Base-by-base conservation (phyloP, 179 eudicot species). In the Sideroxylon spinosum region DNA sequence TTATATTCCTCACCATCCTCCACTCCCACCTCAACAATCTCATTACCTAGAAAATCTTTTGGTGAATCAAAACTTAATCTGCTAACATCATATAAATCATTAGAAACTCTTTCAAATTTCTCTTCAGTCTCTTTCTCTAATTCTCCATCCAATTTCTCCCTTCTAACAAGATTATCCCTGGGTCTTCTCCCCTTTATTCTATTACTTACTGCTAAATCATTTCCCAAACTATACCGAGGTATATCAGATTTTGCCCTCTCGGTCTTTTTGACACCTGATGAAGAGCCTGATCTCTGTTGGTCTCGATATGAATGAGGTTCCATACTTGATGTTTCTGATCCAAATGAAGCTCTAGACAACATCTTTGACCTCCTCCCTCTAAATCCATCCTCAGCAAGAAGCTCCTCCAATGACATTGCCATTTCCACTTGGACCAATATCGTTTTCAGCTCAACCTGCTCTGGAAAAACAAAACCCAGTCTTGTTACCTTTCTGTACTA, bases 331-430 rank as follows among this genome's bases (percentile, higher is more conserved):
- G 81, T 46, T 20, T 75, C 78, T 4, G 82, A 71, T 26, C 76
- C 76, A 44, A 69, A 76, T 70, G 86, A 84, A 73, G 65, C 28
- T 74, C 81, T 81, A 9, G 70, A n/a, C 67, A 72, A 73, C 49
- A 69, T 55, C 64, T 82, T 88, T 19, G 80, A 62, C 52, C 66
- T 84, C 56, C 81, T 79, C 79, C 83, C 67, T 63, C 67, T 88
- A 62, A 88, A 88, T 6, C 91, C 91, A 76, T 88, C 91, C 74
- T 81, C 62, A 9, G 86, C 85, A 57, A 88, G 85, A 73, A 88
- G 87, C 65, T 88, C 87, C 78, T 86, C 87, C 75, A 88, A 46
- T 8, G 89, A 86, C 87, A 82, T 86, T 48, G 89, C 85, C 89
- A 86, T 88, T 70, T 78, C 37, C 64, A 13, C 78, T 67, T 28